Evolutionary conservation across 495 filamentous ascomycete genomes (phyloP), one percentile per base, ranked within the genome.

Genomic region (Penicillium salamii): DNA sequence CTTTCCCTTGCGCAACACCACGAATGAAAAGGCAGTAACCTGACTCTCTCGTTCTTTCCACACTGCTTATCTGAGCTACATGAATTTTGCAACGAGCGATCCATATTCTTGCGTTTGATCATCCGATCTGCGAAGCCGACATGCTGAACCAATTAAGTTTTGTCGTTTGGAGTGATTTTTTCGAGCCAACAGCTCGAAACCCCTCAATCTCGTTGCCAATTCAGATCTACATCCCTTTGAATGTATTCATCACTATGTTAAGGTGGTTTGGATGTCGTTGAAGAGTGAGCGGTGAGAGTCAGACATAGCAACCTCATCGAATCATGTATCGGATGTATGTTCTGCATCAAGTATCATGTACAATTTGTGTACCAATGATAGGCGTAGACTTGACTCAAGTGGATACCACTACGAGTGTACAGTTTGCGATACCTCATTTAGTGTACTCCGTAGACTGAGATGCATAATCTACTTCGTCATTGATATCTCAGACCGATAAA

Each of bases 1-100:
- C 1, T 41, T 41, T 18, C 48, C 57, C 57, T 61, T 61, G 50
- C 50, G 34, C 35, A 19, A 39, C 26, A 23, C 18, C 29, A 39
- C 26, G 40, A 29, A 48, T 18, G 26, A 33, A n/a, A 24, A 46
- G 3, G 40, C 35, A 21, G 23, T n/a, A 23, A 20, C 40, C 13
- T 40, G 13, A 19, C 35, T 24, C 44, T 46, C 35, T 24, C 3
- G 1, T n/a, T 47, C 5, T 14, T 31, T 15, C 46, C 54, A 46
- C 46, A 34, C 46, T 50, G 49, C 40, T 36, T 17, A 36, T 49
- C 39, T 39, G 23, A 35, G 28, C 21, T 47, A 36, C 42, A 23
- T 48, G 17, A 11, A 18, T 12, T 1, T 20, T 39, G 21, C 11
- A 34, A 40, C 1, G 28, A 26, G 23, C 23, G 23, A 8, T 26